Evolutionary conservation across 345 rosid species (phyloP), one percentile per base, ranked within the genome.

Genomic region (Euphorbia peplus): DNA sequence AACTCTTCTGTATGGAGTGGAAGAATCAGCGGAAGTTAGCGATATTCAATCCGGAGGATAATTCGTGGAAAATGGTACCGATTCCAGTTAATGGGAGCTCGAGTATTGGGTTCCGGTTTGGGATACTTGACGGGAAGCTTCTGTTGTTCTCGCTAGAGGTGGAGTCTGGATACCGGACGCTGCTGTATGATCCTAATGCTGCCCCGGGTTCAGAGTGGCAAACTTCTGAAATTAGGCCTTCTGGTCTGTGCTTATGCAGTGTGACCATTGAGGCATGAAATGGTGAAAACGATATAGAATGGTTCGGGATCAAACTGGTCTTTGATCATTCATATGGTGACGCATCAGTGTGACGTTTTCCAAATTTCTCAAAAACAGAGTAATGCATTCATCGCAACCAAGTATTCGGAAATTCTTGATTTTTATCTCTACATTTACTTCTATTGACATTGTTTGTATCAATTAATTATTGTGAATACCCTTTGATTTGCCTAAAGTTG

Each of bases 1-100:
- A 87, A 78, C 90, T 95, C 70, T 91, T 76, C 77, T 95, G 99
- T 64, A 83, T 90, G 73, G 95, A 91, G 57, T 91, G 99, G 98
- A 95, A 86, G 66, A 86, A 86, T 79, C 93, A 90, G 77, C 64
- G 97, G 80, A 95, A 83, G 75, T 77, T 95, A 65, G 73, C 91
- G 1, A 83, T 95, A 54, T 87, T 90, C 70, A 75, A 90, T 48
- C 85, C 85, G 0, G 89, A 79, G 46, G 89, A 87, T 10, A 77
- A 73, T 12, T 81, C 92, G 0, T 91, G 99, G 99, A 84, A 81
- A 79, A 79, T 75, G 86, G 96, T 88, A 11, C 75, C 87, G 3
- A 84, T 90, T 63, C 99, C 99, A 0, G 72, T 90, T 63, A 75
- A 92, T 0, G 96, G 97, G 54, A 81, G 93, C 84, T 73, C 90